These are phyloP conservation scores for Kazachstania kunashirensis DNA, from an alignment of 805 yeast genomes.

Conservation along the genomic window DNA sequence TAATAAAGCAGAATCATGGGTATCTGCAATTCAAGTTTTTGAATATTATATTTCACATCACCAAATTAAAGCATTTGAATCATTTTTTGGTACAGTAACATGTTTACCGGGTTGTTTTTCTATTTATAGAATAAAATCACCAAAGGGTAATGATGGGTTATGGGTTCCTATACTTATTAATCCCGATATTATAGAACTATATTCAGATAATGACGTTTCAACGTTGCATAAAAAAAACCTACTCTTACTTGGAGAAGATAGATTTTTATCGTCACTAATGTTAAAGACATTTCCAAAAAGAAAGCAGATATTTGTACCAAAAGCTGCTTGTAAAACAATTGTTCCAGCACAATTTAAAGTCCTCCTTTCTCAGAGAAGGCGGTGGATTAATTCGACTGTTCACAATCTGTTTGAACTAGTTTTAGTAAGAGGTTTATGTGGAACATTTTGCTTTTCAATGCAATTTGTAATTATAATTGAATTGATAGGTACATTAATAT, in stretches of 20 bases:
- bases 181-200: conserved; percentile 88
- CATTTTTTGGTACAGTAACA: conserved; percentile 87
- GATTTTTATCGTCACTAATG: conserved; percentile 78
- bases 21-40: conserved; percentile 85
- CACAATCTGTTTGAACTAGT: conserved; percentile 86
- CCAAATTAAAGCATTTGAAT: conserved; percentile 88
- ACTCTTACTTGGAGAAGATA: conserved; percentile 80
- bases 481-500: conserved; percentile 74
- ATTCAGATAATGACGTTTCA: conserved; percentile 74
- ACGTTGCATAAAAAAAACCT: conserved; percentile 82
- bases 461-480: conserved; percentile 82
- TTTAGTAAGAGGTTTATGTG: conserved; percentile 79
- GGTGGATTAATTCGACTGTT: conserved; percentile 94
- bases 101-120: conserved; percentile 94
- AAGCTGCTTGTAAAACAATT: conserved; percentile 85
- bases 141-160: conserved; percentile 66
- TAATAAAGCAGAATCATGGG: conserved; percentile 78
- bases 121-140: conserved; percentile 84
- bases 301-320: conserved; percentile 76
- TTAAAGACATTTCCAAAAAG: conserved; percentile 82
- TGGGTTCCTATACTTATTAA: conserved; percentile 93
- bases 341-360: conserved; percentile 77
- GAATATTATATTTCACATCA: conserved; percentile 91
- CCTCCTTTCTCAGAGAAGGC: conserved; percentile 82
- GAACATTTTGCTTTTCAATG: conserved; percentile 92